Evolutionary conservation across 495 filamentous ascomycete genomes (phyloP).

Genomic region (Aspergillus heteromorphus): DNA sequence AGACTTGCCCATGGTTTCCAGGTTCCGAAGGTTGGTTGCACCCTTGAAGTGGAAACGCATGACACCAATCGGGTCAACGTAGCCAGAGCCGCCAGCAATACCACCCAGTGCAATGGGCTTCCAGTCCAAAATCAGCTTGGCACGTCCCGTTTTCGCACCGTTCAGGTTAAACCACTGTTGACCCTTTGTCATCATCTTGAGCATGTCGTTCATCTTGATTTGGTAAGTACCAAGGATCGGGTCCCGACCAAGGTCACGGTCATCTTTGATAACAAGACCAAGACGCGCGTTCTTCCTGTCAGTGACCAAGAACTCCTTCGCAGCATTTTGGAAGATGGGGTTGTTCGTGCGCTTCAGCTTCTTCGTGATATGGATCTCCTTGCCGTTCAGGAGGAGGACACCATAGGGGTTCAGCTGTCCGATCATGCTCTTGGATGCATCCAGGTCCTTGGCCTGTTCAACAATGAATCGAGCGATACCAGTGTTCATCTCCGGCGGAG

Average conservation of each 20-base stretch:
- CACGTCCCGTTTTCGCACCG: constrained; percentile 75
- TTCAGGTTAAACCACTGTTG: constrained; percentile 93
- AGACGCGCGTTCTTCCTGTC: constrained; percentile 85
- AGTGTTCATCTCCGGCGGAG: constrained; percentile 81
- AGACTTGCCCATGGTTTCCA: constrained; percentile 94
- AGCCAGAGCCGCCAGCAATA: constrained; percentile 73
- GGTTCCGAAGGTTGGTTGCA: constrained; percentile 76
- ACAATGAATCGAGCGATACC: constrained; percentile 90
- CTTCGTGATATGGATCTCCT: constrained; percentile 76
- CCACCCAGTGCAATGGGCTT: constrained; percentile 86
- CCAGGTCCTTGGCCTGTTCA: constrained; percentile 93
- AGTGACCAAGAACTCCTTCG: constrained; percentile 89
- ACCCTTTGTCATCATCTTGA: constrained; percentile 85
- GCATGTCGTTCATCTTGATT: constrained; percentile 88
- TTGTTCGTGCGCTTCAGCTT: constrained; percentile 95
- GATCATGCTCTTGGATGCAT: constrained; percentile 81
- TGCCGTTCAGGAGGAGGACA: constrained; percentile 79
- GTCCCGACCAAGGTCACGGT: constrained; percentile 77
- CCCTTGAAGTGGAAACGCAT: constrained; percentile 89
- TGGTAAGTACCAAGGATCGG: constrained; percentile 85
- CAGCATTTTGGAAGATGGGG: constrained; percentile 84
- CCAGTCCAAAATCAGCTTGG: constrained; percentile 87
- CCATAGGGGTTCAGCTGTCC: constrained; percentile 89
- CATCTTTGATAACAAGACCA: constrained; percentile 90
- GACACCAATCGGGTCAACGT: constrained; percentile 87